phyloP scores from a whole-genome alignment of 2,329 filamentous ascomycete genomes.

The Penicillium sp. region DNA sequence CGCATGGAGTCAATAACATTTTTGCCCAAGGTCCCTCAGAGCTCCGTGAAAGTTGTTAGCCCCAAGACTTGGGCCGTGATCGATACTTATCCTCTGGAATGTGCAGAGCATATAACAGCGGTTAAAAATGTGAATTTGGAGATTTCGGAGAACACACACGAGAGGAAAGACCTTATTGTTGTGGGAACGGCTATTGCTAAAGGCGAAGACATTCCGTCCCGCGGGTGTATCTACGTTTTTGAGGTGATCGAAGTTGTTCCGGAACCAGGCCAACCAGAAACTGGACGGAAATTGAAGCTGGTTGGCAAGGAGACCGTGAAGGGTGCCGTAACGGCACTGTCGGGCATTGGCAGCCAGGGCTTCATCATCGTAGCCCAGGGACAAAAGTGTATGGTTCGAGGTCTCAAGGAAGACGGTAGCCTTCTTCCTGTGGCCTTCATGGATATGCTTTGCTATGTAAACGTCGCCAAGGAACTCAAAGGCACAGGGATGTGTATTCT shows the following conservation, averaged over 20 bases:
- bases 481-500: conserved; percentile 83
- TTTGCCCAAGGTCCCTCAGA: conserved; percentile 67
- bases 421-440: conserved; percentile 93
- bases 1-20: conserved; percentile 64
- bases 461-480: conserved; percentile 76
- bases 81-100: conserved; percentile 69
- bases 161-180: conserved; percentile 75
- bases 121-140: conserved; percentile 83
- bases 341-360: conserved; percentile 79
- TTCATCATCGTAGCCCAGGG: conserved; percentile 89
- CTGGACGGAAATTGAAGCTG: conserved; percentile 78
- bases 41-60: conserved; percentile 74
- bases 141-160: conserved; percentile 84
- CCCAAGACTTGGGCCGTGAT: conserved; percentile 75
- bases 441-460: conserved; percentile 94
- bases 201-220: conserved; percentile 84
- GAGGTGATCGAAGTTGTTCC: conserved; percentile 91
- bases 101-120: conserved; percentile 73
- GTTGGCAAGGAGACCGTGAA: conserved; percentile 88
- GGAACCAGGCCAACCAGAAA: conserved; percentile 80
- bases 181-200: conserved; percentile 83
- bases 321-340: conserved; percentile 83
- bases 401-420: conserved; percentile 90
- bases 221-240: conserved; percentile 84
- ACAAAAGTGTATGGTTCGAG: conserved; percentile 95